phyloP scores from a whole-genome alignment of 176 grass and related monocot species.

The Oryza officinalis region DNA sequence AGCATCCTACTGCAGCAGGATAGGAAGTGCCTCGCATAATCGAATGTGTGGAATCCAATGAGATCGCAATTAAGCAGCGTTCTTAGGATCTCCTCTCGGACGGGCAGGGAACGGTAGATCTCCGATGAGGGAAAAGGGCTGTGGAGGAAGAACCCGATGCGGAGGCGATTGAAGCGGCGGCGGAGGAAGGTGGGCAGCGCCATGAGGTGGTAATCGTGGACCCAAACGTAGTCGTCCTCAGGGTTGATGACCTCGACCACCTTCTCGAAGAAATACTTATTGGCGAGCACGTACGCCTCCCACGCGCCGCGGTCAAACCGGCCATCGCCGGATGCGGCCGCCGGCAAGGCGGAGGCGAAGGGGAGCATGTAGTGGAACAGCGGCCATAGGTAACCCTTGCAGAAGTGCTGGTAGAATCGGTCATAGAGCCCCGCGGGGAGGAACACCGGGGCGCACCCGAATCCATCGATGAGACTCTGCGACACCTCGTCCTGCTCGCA shows the following conservation, averaged over 20 bases:
- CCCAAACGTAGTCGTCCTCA: conserved; percentile 92
- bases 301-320: conserved; percentile 70
- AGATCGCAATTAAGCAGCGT: conserved; percentile 87
- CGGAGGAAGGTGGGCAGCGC: conserved; percentile 85
- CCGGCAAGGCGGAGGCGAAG: conserved; percentile 19
- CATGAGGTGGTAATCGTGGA: conserved; percentile 97
- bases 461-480: conserved; percentile 73
- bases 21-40: conserved; percentile 89
- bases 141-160: conserved; percentile 90
- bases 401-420: conserved; percentile 77
- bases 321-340: background rate
- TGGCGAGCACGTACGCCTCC: conserved; percentile 83
- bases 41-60: conserved; percentile 92
- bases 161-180: conserved; percentile 80
- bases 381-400: conserved; percentile 87
- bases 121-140: conserved; percentile 86
- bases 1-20: conserved; percentile 95
- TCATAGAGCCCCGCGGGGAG: conserved; percentile 70
- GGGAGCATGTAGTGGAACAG: conserved; percentile 99
- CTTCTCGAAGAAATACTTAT: conserved; percentile 84
- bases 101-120: conserved; percentile 79
- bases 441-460: conserved; percentile 83
- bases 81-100: conserved; percentile 86
- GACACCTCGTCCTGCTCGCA: conserved; percentile 79
- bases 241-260: conserved; percentile 87